A percentile compares a stretch with the other conserved stretches of the same genome.
phyloP scores from a whole-genome alignment of 805 yeast species.

The Wickerhamomyces tratensis region DNA sequence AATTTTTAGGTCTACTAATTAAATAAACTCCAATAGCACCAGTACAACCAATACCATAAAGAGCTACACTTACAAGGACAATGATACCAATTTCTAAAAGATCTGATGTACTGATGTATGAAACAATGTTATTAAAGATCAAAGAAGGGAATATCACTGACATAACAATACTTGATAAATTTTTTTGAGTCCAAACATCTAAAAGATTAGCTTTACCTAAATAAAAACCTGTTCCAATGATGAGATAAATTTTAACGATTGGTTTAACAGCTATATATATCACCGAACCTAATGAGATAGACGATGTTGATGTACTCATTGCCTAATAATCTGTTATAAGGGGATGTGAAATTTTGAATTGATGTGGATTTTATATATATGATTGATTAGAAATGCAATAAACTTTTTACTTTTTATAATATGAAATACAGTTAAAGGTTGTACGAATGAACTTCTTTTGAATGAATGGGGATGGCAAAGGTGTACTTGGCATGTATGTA shows the following conservation, averaged over 20 bases:
- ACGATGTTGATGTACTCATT: no score
- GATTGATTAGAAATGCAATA: no score
- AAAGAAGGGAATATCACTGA: conserved; percentile 58
- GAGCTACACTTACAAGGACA: conserved; percentile 37
- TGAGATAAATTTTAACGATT: conserved; percentile 63
- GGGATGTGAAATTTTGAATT: no score
- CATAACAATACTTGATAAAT: conserved; percentile 54
- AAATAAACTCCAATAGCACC: conserved; percentile 27
- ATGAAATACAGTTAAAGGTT: no score
- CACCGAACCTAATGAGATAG: no score
- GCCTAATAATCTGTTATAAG: no score
- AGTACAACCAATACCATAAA: conserved; percentile 40
- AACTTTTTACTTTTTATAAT: no score
- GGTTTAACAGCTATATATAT: conserved; percentile 47
- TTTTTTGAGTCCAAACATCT: conserved; percentile 51
- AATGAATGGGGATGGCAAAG: no score
- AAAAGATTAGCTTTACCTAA: conserved; percentile 50
- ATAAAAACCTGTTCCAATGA: conserved; percentile 55
- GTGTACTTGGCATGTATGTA: no score
- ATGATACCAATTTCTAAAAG: conserved; percentile 64
- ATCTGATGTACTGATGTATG: conserved; percentile 51
- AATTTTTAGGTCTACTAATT: conserved; percentile 38
- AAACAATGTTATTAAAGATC: conserved; percentile 53
- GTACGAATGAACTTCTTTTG: no score
- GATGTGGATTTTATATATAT: no score